Evolutionary conservation across 495 filamentous ascomycete genomes (phyloP).

Genomic region (Stereocaulon alpinum): DNA sequence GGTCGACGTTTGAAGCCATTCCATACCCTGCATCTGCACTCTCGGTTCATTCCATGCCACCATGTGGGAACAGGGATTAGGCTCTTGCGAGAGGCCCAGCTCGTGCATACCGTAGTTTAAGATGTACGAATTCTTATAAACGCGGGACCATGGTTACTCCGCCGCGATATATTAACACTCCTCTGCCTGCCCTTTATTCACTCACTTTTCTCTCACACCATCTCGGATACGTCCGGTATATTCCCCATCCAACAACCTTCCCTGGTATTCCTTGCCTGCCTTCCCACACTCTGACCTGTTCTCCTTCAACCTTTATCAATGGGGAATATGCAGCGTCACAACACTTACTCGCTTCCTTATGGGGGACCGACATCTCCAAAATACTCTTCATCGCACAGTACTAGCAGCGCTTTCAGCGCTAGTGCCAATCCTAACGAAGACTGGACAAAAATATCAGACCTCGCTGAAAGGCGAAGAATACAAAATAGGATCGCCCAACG

Average conservation of each 20-base stretch:
- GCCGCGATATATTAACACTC: conserved; percentile 22
- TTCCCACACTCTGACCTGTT: background rate
- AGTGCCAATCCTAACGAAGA: conserved; percentile 96
- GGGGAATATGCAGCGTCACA: conserved; percentile 20
- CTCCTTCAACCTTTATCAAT: conserved; percentile 7
- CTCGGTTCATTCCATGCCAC: conserved; percentile 20
- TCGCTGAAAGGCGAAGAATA: conserved; percentile 87
- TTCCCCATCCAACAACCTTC: background rate
- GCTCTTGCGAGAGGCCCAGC: conserved; percentile 9
- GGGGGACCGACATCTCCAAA: conserved; percentile 37
- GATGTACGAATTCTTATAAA: conserved; percentile 12
- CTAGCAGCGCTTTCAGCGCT: conserved; percentile 92
- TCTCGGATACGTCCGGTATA: conserved; percentile 9
- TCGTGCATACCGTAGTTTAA: conserved; percentile 6
- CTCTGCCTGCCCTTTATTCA: conserved; percentile 8
- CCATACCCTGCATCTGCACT: conserved; percentile 12
- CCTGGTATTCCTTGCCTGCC: background rate
- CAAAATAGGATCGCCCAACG: conserved; percentile 97
- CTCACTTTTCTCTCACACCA: conserved; percentile 2
- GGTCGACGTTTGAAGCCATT: conserved; percentile 15
- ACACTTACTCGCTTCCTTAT: conserved; percentile 19
- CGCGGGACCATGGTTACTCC: conserved; percentile 18
- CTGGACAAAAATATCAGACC: conserved; percentile 98
- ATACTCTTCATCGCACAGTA: conserved; percentile 58
- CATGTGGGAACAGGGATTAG: conserved; percentile 21